Percentiles rank a stretch among this genome's conserved stretches.
These are phyloP conservation scores for Aspergillus unguis DNA, from an alignment of 2,329 filamentous ascomycete genomes.

Conservation along the genomic window DNA sequence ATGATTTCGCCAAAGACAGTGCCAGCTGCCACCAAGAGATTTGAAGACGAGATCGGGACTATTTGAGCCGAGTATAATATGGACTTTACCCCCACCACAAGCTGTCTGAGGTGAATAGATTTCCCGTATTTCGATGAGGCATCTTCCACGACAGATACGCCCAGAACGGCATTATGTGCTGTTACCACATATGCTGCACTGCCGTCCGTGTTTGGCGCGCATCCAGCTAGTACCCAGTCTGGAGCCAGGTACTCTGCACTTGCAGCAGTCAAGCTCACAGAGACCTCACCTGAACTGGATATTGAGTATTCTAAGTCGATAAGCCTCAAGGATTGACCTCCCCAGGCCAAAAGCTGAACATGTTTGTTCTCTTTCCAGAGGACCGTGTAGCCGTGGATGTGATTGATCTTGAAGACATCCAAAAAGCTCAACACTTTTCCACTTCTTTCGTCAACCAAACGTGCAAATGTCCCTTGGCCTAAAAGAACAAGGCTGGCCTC, in stretches of 20 bases:
- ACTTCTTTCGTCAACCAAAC: conserved; percentile 31
- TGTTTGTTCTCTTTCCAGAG: conserved; percentile 20
- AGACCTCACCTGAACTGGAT: conserved; percentile 23
- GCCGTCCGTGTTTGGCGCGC: conserved; percentile 28
- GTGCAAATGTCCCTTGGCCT: conserved; percentile 38
- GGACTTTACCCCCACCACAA: conserved; percentile 62
- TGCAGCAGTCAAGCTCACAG: conserved; percentile 24
- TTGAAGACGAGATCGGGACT: conserved; percentile 55
- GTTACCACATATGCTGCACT: conserved; percentile 64
- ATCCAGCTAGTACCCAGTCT: conserved; percentile 77
- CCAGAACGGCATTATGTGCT: conserved; percentile 78
- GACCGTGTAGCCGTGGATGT: conserved; percentile 39
- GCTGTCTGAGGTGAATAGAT: conserved; percentile 32
- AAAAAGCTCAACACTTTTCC: conserved; percentile 29
- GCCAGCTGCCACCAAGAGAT: conserved; percentile 75
- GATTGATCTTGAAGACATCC: conserved; percentile 35
- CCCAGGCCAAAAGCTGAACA: conserved; percentile 61
- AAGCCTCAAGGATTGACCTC: conserved; percentile 55
- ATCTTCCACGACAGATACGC: conserved; percentile 37
- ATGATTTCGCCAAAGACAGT: conserved; percentile 94
- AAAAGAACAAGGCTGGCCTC: conserved; percentile 32
- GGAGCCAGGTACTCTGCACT: conserved; percentile 50
- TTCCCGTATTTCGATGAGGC: conserved; percentile 17
- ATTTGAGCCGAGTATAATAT: conserved; percentile 85
- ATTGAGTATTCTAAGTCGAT: conserved; percentile 31